Evolutionary conservation across 768 basidiomycete species (phyloP).

Genomic region (Terana coerulea): DNA sequence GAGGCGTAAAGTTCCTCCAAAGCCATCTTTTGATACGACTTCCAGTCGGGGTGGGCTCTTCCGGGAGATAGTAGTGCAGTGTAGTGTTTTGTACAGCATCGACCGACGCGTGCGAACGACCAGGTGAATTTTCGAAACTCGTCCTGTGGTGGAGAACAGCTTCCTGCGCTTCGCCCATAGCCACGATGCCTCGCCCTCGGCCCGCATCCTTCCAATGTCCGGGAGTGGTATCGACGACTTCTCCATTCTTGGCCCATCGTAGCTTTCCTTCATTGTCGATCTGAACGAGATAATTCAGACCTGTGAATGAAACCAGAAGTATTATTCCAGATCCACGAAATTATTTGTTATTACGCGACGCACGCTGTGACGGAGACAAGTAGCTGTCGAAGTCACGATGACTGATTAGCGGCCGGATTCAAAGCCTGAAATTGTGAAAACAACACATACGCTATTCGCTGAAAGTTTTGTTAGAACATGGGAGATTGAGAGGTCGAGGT

Average conservation of each 20-base stretch:
- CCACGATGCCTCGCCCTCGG: constrained; percentile 49
- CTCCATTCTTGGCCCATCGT: constrained; percentile 54
- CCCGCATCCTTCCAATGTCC: constrained; percentile 63
- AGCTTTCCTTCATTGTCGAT: constrained; percentile 51
- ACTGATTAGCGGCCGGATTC: too few relatives aligned
- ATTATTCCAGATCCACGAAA: background rate
- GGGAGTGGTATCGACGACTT: constrained; percentile 57
- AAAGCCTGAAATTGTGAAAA: background rate
- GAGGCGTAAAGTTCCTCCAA: constrained; percentile 43
- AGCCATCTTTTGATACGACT: constrained; percentile 37
- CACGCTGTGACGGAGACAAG: constrained; percentile 16
- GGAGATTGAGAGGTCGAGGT: background rate
- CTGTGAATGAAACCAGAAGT: constrained; percentile 22
- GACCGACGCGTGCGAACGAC: background rate
- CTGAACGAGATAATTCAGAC: constrained; percentile 61
- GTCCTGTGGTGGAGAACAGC: constrained; percentile 17
- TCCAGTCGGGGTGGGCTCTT: constrained; percentile 25
- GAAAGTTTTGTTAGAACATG: background rate
- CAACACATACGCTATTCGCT: constrained; percentile 42
- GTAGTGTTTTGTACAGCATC: background rate
- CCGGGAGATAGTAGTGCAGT: constrained; percentile 37
- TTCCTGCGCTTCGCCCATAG: constrained; percentile 22
- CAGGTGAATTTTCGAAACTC: constrained; percentile 20
- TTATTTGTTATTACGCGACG: background rate
- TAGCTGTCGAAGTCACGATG: constrained; percentile 8